Evolutionary conservation across 257 asterid genomes (phyloP), one percentile per base, ranked within the genome.

Genomic region (Jacaranda mimosifolia): DNA sequence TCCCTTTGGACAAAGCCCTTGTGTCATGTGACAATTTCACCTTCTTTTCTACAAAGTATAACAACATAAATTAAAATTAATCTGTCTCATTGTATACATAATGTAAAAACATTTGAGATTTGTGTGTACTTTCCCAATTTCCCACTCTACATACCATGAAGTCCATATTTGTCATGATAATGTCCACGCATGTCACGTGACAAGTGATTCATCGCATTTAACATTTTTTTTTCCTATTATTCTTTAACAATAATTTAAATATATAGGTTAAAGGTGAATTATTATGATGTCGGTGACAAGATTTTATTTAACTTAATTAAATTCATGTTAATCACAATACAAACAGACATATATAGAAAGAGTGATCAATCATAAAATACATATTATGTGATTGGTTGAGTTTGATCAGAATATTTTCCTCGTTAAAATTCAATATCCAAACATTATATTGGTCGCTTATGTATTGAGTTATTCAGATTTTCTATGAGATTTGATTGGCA

Each of bases 101-200:
- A n/a, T 74, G 32, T 26, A 0, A 13, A 49, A 51, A 59, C 35
- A 8, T 73, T 7, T 65, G 10, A 73, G 36, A 3, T 52, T 42
- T 75, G 32, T 45, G 9, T 63, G 70, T 72, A 57, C 79, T 80
- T 81, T 81, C 78, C 56, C 86, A 83, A 51, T 70, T 70, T 49
- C 85, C 85, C 86, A 82, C 79, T 79, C 83, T 74, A 73, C 43
- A 46, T 58, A 19, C 70, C 39, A 26, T 14, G 78, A 73, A 77
- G 45, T 57, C 78, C 80, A 9, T 11, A 18, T 63, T 26, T 71
- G 74, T 40, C 56, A 85, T 85, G 76, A 87, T 85, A 72, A 74
- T 83, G 86, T 82, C 85, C 72, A 45, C 32, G 43, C 78, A 84
- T 82, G 90, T 84, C 88, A 80, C 72, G 80, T 72, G 83, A 82